These are phyloP conservation scores for Flueggea neowawraea DNA, from an alignment of 441 rosid genomes.

Conservation along the genomic window DNA sequence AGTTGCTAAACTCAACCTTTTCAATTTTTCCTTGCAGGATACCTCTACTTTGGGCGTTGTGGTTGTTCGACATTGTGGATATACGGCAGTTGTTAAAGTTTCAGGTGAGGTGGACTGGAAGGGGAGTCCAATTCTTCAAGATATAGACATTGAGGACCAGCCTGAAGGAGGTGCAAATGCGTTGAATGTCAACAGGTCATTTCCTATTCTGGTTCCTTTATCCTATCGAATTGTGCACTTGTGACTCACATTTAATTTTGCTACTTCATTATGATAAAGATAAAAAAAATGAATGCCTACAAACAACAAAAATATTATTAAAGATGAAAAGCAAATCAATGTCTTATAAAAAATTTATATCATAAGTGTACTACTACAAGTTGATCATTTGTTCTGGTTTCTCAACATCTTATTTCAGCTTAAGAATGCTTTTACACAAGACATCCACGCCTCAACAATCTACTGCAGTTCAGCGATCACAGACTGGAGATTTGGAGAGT, in stretches of 20 bases:
- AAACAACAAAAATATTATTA: too few species aligned
- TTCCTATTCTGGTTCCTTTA: conserved; percentile 6
- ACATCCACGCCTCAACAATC: conserved; percentile 30
- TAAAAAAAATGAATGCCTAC: too few species aligned
- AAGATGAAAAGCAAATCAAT: too few species aligned
- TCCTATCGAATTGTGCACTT: too few species aligned
- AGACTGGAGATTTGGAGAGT: conserved; percentile 39
- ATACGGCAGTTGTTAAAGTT: conserved; percentile 49
- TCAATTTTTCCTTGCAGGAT: conserved; percentile 38
- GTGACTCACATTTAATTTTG: too few species aligned
- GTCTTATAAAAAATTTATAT: neutral
- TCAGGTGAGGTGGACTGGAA: conserved; percentile 41
- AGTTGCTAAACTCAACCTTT: conserved; percentile 12
- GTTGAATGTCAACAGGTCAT: conserved; percentile 51
- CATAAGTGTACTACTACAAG: conserved; percentile 4
- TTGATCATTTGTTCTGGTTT: conserved; percentile 13
- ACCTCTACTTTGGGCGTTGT: conserved; percentile 52
- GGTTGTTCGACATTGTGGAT: conserved; percentile 58
- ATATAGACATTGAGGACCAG: conserved; percentile 55
- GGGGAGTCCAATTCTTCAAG: conserved; percentile 34
- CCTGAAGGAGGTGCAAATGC: conserved; percentile 68
- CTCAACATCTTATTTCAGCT: conserved; percentile 34
- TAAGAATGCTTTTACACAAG: conserved; percentile 52
- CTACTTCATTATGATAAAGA: too few species aligned
- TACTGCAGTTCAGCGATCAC: conserved; percentile 50